Evolutionary conservation across 2,329 filamentous ascomycete genomes (phyloP), one percentile per base, ranked within the genome.

Genomic region (Erysiphe neolycopersici): DNA sequence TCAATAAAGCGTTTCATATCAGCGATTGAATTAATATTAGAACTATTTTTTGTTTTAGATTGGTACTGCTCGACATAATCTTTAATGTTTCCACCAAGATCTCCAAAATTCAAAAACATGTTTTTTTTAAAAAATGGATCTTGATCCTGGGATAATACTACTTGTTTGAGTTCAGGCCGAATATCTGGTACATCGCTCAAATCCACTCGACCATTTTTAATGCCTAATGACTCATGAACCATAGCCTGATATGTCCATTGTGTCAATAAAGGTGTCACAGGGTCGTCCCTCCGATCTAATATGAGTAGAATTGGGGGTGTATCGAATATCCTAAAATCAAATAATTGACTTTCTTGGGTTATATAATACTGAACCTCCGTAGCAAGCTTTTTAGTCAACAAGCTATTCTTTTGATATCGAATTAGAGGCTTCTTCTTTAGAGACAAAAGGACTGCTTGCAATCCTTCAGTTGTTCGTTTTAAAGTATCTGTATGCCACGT

Each of bases 231-330:
- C 55, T 98, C 89, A 57, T 98, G 89, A 0, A 98, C 89, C 85
- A 98, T 98, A n/a, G 89, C 89, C 61, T 98, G 89, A 56, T 98
- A 98, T 22, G 89, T 98, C 89, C 89, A 98, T 58, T 98, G 89
- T 2, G 84, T 93, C 41, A 98, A 68, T 11, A 98, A 64, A 0
- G 89, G 89, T 3, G 89, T 98, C 42, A 95, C 79, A 0, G 89
- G 87, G 54, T 98, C 89, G 56, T 94, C 85, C 58, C 89, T 73
- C 37, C 89, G 74, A 60, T 98, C 89, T 29, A 98, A 62, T 44
- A 98, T 73, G 31, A 98, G 67, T 13, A 98, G 66, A 52, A 98
- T 85, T 0, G 91, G 89, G 9, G 87, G 81, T 0, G 89, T 98
- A 59, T 98, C 89, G 43, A 85, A 79, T 59, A 83, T 85, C 49